These are phyloP conservation scores for Corymbia maculata DNA, from an alignment of 345 rosid genomes.

Conservation along the genomic window DNA sequence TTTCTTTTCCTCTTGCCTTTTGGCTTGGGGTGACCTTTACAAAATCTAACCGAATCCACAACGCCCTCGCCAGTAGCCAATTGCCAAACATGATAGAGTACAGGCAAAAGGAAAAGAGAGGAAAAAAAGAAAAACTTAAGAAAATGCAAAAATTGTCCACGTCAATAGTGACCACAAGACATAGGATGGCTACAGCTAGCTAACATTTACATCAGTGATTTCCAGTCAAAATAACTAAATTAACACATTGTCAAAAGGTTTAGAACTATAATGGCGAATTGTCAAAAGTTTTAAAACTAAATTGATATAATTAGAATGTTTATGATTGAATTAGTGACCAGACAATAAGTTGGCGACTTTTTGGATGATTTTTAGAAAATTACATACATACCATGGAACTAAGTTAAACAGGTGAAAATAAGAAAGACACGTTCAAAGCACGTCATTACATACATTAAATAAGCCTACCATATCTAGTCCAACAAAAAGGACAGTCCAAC, in stretches of 20 bases:
- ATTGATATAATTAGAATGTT: accelerated
- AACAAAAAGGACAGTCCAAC: not conserved
- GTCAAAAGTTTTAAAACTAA: accelerated
- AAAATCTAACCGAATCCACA: accelerated
- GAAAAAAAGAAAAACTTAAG: accelerated
- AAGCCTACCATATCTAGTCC: not conserved
- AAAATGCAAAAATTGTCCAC: too few relatives aligned
- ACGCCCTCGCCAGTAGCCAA: not conserved
- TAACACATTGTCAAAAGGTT: accelerated
- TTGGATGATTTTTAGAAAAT: accelerated
- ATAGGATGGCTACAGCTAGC: accelerated
- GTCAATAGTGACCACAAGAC: accelerated
- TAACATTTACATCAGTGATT: accelerated
- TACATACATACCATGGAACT: not conserved
- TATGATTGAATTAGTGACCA: accelerated
- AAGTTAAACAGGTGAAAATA: not conserved
- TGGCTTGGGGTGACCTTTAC: not conserved
- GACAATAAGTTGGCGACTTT: accelerated
- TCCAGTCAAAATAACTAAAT: accelerated
- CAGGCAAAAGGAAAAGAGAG: not conserved
- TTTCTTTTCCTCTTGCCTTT: not conserved
- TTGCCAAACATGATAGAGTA: not conserved
- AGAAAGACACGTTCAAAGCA: not conserved
- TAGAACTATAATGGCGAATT: accelerated
- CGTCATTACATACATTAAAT: not conserved